Base-by-base conservation (phyloP, 2,329 filamentous ascomycete genomes). In the Fusarium devonianum region DNA sequence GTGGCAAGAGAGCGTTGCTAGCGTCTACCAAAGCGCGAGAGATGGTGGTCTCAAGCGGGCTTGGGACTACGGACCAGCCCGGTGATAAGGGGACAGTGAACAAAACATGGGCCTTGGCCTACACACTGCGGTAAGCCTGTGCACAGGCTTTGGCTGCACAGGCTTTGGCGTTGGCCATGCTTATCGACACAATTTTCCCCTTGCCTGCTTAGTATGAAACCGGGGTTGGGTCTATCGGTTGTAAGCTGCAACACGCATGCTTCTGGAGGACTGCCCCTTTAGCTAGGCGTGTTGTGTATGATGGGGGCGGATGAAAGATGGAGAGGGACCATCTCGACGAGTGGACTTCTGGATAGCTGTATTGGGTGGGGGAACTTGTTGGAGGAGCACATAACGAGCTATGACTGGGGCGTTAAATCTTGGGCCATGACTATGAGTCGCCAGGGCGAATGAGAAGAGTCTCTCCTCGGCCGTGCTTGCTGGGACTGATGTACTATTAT, bases 1-100 rank as follows among this genome's bases (percentile, higher is more conserved):
- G 86, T 89, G 86, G 86, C 85, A 87, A 67, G 84, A 88, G 65
- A 86, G 83, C 10, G 86, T 89, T 44, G 85, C 85, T 10, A 86
- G 82, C 58, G 85, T 87, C 5, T 87, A 87, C 67, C 83, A 87
- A 62, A n/a, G n/a, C n/a, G n/a, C n/a, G n/a, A n/a, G n/a, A n/a
- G n/a, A n/a, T n/a, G 81, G 83, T 32, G 84, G 83, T 4, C 68
- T 87, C 36, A 87, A 87, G 69, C 75, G 84, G 37, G 68, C 75
- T 34, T 87, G 84, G 84, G 83, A 85, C 57, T 83, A 79, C 60
- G 79, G 82, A 61, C 63, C 17, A 61, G 63, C 37, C 58, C 69
- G 19, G 58, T 67, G 47, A 69, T 69, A 60, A 71, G 71, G 41
- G 67, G 65, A 42, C 68, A 59, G 19, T 64, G 49, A 56, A 38